These are phyloP conservation scores for Melocanna baccifera DNA, from an alignment of 176 grass and related monocot species.

Conservation along the genomic window DNA sequence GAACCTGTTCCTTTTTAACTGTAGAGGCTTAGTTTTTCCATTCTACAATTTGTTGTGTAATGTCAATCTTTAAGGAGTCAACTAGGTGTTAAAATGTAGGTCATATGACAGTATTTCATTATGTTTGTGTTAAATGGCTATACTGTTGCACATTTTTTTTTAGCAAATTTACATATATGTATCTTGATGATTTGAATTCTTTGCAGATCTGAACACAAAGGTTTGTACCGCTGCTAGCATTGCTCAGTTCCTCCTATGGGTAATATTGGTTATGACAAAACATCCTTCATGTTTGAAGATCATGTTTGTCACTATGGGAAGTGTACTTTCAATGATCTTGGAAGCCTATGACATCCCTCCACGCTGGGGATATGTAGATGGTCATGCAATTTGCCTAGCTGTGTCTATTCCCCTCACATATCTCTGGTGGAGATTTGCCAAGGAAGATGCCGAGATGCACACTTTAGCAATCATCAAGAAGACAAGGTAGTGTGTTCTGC, in stretches of 20 bases:
- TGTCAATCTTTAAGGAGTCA: background rate
- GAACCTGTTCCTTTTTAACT: background rate
- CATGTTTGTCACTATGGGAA: slow-evolving; percentile 34
- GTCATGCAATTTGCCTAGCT: slow-evolving; percentile 37
- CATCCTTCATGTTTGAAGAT: slow-evolving; percentile 54
- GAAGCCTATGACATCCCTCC: slow-evolving; percentile 57
- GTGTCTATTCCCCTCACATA: slow-evolving; percentile 44
- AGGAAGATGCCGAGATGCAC: slow-evolving; percentile 51
- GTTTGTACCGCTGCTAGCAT: slow-evolving; percentile 44
- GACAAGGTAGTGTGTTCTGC: slow-evolving; percentile 38
- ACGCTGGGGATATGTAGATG: slow-evolving; percentile 52
- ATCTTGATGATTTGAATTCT: background rate
- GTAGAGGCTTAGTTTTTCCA: background rate
- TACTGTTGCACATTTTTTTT: background rate
- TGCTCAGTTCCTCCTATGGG: slow-evolving; percentile 55
- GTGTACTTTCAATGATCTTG: slow-evolving; percentile 23
- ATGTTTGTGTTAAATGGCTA: background rate
- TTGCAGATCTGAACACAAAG: slow-evolving; percentile 51
- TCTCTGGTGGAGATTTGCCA: slow-evolving; percentile 66
- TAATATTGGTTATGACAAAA: slow-evolving; percentile 43
- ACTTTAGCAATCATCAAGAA: slow-evolving; percentile 51
- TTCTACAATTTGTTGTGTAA: background rate
- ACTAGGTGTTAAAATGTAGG: background rate
- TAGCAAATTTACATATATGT: background rate
- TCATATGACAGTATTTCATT: background rate